phyloP scores from a whole-genome alignment of 176 grass and related monocot genomes.

The maize (Zea mays) region Zm-B73-REFERENCE-NAM-5.0 NC_050096.1:78602501-78603000 shows the following conservation, averaged over 20 bases:
- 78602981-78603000: constrained; percentile 10
- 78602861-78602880: constrained; percentile 27
- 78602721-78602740: neutral
- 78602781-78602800: neutral
- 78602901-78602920: neutral
- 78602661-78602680: neutral
- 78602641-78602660: neutral
- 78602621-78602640: too few species aligned
- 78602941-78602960: constrained; percentile 33
- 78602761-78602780: neutral
- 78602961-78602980: constrained; percentile 12
- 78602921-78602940: constrained; percentile 21
- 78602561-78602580: too few species aligned
- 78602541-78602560: too few species aligned
- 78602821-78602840: neutral
- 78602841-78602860: constrained; percentile 9
- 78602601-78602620: too few species aligned
- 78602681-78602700: neutral
- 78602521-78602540: too few species aligned
- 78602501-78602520: too few species aligned
- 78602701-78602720: neutral
- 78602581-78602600: too few species aligned
- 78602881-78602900: neutral
- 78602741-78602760: neutral
- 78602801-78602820: neutral